phyloP scores from a whole-genome alignment of 208 protist species.

The Leishmania tropica region DNA sequence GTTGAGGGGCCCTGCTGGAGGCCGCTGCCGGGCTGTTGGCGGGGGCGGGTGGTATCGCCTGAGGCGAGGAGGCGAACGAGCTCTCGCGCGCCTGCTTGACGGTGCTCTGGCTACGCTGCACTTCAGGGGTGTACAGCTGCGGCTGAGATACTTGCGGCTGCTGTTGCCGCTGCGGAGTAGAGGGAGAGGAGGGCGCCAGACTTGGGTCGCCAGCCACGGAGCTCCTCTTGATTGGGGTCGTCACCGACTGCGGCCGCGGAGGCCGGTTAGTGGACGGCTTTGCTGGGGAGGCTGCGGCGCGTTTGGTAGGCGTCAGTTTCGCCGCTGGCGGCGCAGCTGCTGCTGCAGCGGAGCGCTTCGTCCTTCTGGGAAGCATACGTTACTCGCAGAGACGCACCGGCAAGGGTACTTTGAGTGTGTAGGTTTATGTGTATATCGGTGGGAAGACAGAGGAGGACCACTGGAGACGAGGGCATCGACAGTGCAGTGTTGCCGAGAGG shows the following conservation, averaged over 20 bases:
- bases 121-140: background rate
- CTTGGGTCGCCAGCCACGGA: background rate
- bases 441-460: background rate
- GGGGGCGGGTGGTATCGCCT: slow-evolving; percentile 7
- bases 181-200: background rate
- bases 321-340: slow-evolving; percentile 3
- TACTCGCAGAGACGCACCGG: background rate
- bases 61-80: slow-evolving; percentile 13
- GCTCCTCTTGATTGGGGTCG: background rate
- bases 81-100: background rate
- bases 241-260: background rate
- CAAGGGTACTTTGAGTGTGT: background rate
- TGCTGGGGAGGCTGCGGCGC: background rate
- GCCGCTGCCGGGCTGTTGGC: slow-evolving; percentile 20
- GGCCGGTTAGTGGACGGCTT: background rate
- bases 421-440: background rate
- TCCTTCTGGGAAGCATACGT: slow-evolving; percentile 24
- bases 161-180: background rate
- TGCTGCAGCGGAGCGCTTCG: background rate
- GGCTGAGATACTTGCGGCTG: background rate
- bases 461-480: background rate
- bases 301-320: background rate
- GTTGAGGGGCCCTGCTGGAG: slow-evolving; percentile 6
- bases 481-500: background rate
- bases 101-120: background rate